Conservation (phyloP, 1,284 basidiomycete genomes). For the Austropuccinia psidii region DNA sequence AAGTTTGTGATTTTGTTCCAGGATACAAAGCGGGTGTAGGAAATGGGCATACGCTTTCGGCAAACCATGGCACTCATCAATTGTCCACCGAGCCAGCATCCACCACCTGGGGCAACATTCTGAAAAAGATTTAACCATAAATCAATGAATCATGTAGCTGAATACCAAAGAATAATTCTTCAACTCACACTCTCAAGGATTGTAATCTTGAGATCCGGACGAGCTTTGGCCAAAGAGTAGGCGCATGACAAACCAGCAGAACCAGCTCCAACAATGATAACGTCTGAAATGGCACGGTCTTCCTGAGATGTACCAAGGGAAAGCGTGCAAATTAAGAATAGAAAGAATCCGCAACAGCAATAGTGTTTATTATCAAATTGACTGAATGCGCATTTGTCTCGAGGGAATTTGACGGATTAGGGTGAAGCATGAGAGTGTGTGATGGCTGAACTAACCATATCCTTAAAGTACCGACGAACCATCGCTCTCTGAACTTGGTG, state of each 20-base stretch:
- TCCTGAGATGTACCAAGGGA: too few species aligned
- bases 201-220: slow-evolving; percentile 69
- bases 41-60: slow-evolving; percentile 58
- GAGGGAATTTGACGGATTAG: too few species aligned
- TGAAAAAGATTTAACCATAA: neutral
- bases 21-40: too few species aligned
- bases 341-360: too few species aligned
- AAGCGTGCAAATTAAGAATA: too few species aligned
- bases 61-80: slow-evolving; percentile 79
- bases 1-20: too few species aligned
- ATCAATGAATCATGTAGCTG: neutral
- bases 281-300: slow-evolving; percentile 65
- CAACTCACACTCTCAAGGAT: slow-evolving; percentile 70
- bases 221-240: slow-evolving; percentile 61
- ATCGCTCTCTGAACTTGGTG: slow-evolving; percentile 68
- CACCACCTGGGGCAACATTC: slow-evolving; percentile 64
- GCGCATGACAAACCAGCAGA: slow-evolving; percentile 71
- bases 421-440: too few species aligned
- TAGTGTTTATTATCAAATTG: too few species aligned
- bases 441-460: slow-evolving; percentile 38
- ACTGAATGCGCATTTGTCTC: too few species aligned
- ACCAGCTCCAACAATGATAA: slow-evolving; percentile 71
- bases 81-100: slow-evolving; percentile 72
- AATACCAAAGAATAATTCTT: neutral
- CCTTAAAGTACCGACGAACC: slow-evolving; percentile 59